Evolutionary conservation across 2,329 filamentous ascomycete species (phyloP).

Genomic region (Botrytis aclada): DNA sequence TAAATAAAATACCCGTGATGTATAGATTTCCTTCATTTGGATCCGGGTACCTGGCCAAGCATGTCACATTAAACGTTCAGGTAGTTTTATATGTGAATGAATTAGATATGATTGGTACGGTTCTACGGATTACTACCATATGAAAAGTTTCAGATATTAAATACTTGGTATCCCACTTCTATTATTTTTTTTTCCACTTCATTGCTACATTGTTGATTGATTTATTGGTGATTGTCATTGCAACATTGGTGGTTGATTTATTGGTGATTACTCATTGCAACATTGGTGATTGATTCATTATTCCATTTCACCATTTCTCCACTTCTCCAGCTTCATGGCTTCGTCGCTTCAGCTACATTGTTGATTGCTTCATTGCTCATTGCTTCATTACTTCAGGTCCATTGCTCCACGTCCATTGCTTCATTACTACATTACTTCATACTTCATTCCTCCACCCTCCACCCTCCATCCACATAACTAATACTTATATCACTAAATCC

Average conservation of each 20-base stretch:
- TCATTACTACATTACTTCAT: background rate
- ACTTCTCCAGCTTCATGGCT: too few relatives aligned
- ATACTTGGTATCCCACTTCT: background rate
- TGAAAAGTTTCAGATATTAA: background rate
- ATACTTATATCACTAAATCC: constrained; percentile 62
- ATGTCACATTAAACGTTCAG: background rate
- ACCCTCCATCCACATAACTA: background rate
- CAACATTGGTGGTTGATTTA: too few relatives aligned
- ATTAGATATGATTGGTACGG: constrained; percentile 7
- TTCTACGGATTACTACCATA: background rate
- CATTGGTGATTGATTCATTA: too few relatives aligned
- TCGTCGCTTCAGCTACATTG: too few relatives aligned
- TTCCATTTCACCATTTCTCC: too few relatives aligned
- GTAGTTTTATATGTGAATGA: background rate
- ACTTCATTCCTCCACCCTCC: too few relatives aligned
- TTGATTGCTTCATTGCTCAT: too few relatives aligned
- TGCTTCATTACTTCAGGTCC: background rate
- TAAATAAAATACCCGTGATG: background rate
- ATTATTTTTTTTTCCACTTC: background rate
- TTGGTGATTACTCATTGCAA: too few relatives aligned
- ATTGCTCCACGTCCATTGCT: background rate
- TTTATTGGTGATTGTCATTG: too few relatives aligned
- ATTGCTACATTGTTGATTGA: background rate
- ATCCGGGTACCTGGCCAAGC: background rate
- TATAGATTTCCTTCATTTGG: background rate